Evolutionary conservation across 129 eudicot genomes (phyloP).

Genomic region (Chrysanthemum lavandulifolium): DNA sequence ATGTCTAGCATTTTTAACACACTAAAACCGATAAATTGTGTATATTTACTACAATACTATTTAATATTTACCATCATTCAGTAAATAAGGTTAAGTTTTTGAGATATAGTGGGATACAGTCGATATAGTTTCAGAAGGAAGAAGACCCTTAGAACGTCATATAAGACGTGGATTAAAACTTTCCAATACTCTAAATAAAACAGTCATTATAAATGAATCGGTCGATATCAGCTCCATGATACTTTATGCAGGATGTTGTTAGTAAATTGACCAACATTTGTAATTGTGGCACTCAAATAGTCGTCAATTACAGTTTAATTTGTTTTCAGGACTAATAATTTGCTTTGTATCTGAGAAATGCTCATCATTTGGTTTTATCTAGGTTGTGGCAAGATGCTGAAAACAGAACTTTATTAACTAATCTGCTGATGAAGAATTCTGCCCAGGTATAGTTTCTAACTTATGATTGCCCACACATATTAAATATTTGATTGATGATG

Average conservation of each 20-base stretch:
- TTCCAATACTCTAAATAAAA: background rate
- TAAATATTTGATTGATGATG: background rate
- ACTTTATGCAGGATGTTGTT: background rate
- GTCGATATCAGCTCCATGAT: background rate
- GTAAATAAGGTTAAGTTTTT: background rate
- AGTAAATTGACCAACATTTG: no score
- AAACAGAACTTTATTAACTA: slow-evolving; percentile 54
- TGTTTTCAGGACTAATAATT: background rate
- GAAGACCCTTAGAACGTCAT: background rate
- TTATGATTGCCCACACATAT: background rate
- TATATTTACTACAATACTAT: background rate
- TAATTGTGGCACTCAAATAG: background rate
- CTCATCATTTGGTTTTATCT: slow-evolving; percentile 10
- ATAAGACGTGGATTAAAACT: background rate
- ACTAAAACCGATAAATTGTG: no score
- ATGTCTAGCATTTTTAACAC: no score
- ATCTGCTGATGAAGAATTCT: slow-evolving; percentile 46
- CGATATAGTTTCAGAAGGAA: background rate
- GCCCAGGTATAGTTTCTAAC: slow-evolving; percentile 46
- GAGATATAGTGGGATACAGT: background rate
- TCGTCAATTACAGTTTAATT: background rate
- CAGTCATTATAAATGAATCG: no score
- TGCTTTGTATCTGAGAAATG: background rate
- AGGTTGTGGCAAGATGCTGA: slow-evolving; percentile 98
- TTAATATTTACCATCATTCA: background rate